A percentile compares a stretch with the other conserved stretches of the same genome.
These are phyloP conservation scores for Epichloe sibirici DNA, from an alignment of 2,329 filamentous ascomycete species.

Conservation along the genomic window DNA sequence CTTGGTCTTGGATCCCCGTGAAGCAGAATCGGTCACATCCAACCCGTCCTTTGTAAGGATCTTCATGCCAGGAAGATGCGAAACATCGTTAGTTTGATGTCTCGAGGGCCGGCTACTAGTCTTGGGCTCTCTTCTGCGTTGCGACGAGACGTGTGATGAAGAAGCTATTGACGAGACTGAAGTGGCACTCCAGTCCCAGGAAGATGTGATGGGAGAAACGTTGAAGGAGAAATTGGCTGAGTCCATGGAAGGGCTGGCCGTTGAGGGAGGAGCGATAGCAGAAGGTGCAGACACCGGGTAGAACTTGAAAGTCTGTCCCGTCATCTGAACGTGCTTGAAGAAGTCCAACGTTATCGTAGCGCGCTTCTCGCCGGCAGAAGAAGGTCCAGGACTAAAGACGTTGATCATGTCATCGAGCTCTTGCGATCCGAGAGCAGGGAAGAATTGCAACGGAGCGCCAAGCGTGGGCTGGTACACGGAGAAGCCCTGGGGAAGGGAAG, in stretches of 20 bases:
- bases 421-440: slow-evolving; percentile 49
- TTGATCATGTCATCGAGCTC: slow-evolving; percentile 50
- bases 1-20: slow-evolving; percentile 52
- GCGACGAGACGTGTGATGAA: slow-evolving; percentile 18
- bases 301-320: slow-evolving; percentile 48
- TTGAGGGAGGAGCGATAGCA: slow-evolving; percentile 30
- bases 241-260: slow-evolving; percentile 27
- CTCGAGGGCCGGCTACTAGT: slow-evolving; percentile 14
- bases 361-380: slow-evolving; percentile 45
- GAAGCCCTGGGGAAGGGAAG: slow-evolving; percentile 34
- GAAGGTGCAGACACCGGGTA: slow-evolving; percentile 34
- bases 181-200: slow-evolving; percentile 32
- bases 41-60: slow-evolving; percentile 52
- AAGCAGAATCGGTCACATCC: slow-evolving; percentile 51
- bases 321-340: slow-evolving; percentile 38
- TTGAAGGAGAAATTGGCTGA: slow-evolving; percentile 36
- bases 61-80: slow-evolving; percentile 49
- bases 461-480: slow-evolving; percentile 47
- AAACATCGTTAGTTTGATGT: slow-evolving; percentile 31
- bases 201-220: slow-evolving; percentile 36
- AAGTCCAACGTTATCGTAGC: slow-evolving; percentile 47
- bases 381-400: slow-evolving; percentile 41
- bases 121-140: slow-evolving; percentile 16
- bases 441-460: slow-evolving; percentile 49
- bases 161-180: slow-evolving; percentile 12